phyloP scores from a whole-genome alignment of 768 basidiomycete genomes.

The Psilocybe sp. region DNA sequence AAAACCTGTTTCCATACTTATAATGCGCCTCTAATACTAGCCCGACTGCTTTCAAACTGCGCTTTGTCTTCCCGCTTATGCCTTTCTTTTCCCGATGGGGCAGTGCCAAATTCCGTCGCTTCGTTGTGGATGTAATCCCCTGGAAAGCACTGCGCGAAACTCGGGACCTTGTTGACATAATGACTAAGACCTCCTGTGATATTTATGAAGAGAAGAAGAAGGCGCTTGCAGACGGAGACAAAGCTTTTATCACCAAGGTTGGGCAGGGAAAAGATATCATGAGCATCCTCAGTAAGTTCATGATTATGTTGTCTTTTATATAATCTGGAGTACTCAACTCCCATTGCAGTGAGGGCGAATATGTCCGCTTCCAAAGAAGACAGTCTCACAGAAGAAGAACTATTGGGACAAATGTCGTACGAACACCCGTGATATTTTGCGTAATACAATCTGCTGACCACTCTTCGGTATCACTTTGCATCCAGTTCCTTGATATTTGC shows the following conservation, averaged over 20 bases:
- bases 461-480: not conserved
- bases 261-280: conserved; percentile 44
- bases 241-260: conserved; percentile 28
- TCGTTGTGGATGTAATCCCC: conserved; percentile 31
- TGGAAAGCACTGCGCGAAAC: conserved; percentile 23
- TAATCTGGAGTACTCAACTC: not conserved
- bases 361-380: conserved; percentile 29
- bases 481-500: conserved; percentile 30
- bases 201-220: conserved; percentile 35
- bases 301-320: not conserved
- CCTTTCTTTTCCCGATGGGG: conserved; percentile 6
- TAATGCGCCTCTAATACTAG: conserved; percentile 1
- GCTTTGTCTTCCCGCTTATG: conserved; percentile 12
- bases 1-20: not conserved
- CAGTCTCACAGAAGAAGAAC: conserved; percentile 30
- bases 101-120: conserved; percentile 24
- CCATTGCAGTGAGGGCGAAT: conserved; percentile 33
- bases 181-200: conserved; percentile 32
- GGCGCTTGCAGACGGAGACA: conserved; percentile 32
- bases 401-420: conserved; percentile 33
- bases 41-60: conserved; percentile 11
- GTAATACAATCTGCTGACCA: no score
- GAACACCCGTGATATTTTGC: not conserved
- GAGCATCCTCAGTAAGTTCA: conserved; percentile 25
- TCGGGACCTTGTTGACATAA: conserved; percentile 28